Base-by-base conservation (phyloP, 2,329 filamentous ascomycete species). In the Monilinia polystroma region DNA sequence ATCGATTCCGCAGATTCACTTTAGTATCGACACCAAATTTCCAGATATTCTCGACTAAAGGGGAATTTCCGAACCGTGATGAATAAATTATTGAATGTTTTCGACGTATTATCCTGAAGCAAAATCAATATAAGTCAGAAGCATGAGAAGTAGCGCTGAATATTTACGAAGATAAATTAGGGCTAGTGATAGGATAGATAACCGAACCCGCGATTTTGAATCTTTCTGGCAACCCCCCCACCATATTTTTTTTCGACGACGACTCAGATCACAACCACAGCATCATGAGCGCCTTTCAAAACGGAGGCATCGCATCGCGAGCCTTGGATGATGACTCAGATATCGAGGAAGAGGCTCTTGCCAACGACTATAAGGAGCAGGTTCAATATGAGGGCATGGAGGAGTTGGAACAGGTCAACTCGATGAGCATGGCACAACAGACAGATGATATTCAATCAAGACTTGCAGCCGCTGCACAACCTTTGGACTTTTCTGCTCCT, bases 291-390 rank as follows among this genome's bases (percentile, higher is more conserved):
- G 82, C 80, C 73, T 86, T 85, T 76, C 83, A 86, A 77, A 88
- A 87, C 78, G 84, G 84, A 76, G 81, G 81, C 76, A 82, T 84
- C 77, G 84, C 85, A 72, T 78, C 82, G 76, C 85, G 86, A 79
- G 80, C 83, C 73, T 80, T 87, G 68, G 87, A 88, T 75, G 90
- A 94, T 80, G 93, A 96, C 78, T 96, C 92, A 77, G 95, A 98
- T 79, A 90, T 92, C 72, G 93, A 97, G 82, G 94, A 98, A 85
- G 95, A 98, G 82, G 90, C 90, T 75, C 87, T 99, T 73, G 95
- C 93, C 75, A 92, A 93, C 81, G 93, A 98, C 81, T 97, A 97
- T 86, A 90, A 89, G 78, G 92, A 97, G 82, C 94, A 97, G 81
- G 92, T 97, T 74, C 92, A 95, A 79, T 97, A 94, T 77, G 92